phyloP scores from a whole-genome alignment of 371 early-diverging fungal species.

The Funneliformis caledonium region DNA sequence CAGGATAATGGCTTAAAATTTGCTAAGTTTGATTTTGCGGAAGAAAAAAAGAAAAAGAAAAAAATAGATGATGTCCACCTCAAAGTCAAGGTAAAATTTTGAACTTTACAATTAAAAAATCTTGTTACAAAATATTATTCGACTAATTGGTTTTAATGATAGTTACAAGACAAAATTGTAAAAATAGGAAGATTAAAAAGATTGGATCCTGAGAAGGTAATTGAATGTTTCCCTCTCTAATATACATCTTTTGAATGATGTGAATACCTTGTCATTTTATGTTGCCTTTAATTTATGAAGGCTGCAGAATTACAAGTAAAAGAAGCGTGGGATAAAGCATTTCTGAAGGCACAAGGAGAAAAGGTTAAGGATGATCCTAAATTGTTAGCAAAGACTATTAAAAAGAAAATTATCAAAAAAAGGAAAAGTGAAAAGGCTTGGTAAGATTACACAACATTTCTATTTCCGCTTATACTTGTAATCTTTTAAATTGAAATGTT shows the following conservation, averaged over 20 bases:
- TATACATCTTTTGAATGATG: too few species aligned
- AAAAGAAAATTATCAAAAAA: constrained; percentile 83
- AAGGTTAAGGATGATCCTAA: constrained; percentile 90
- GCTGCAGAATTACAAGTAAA: constrained; percentile 75
- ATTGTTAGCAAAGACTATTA: constrained; percentile 89
- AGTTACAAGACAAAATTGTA: constrained; percentile 75
- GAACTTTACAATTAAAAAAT: not conserved
- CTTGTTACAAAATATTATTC: constrained; percentile 7
- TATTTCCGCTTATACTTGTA: not conserved
- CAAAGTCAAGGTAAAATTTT: constrained; percentile 56
- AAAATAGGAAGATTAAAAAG: constrained; percentile 75
- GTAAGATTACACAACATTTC: constrained; percentile 44
- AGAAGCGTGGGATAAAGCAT: constrained; percentile 80
- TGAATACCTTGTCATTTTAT: not conserved
- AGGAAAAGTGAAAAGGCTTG: constrained; percentile 81
- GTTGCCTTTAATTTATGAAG: constrained; percentile 44
- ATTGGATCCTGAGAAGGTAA: constrained; percentile 66
- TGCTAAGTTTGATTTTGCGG: constrained; percentile 74
- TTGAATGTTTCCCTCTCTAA: constrained; percentile 13
- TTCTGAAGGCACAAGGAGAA: constrained; percentile 83
- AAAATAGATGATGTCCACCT: constrained; percentile 74
- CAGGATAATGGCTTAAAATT: constrained; percentile 48
- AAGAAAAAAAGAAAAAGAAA: constrained; percentile 75
- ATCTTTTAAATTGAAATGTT: not conserved
- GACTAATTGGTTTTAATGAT: not conserved